Conservation (phyloP, 2,329 filamentous ascomycete genomes). For the Phialemonium atrogriseum region DNA sequence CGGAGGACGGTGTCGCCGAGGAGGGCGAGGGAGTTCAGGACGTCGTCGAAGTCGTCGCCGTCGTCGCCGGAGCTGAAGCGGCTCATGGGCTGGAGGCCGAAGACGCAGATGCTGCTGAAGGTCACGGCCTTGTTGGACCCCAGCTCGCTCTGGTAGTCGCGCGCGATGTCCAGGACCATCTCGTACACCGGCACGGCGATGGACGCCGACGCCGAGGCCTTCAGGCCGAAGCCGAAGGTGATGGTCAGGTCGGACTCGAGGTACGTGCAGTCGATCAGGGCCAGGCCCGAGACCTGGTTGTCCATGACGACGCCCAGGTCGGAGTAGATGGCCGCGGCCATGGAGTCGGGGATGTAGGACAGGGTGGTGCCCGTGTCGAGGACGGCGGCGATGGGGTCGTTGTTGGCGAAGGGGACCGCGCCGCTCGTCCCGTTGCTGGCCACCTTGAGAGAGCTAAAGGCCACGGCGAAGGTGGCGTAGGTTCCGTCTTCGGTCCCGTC, state of each 20-base stretch:
- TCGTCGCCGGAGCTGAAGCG: constrained; percentile 12
- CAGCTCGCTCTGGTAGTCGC: constrained; percentile 15
- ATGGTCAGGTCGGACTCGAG: constrained; percentile 21
- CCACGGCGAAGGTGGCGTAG: constrained; percentile 30
- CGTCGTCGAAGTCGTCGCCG: constrained; percentile 23
- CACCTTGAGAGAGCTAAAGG: constrained; percentile 26
- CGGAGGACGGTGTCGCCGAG: constrained; percentile 40
- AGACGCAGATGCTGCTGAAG: constrained; percentile 40
- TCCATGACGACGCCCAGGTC: constrained; percentile 31
- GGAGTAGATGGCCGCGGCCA: constrained; percentile 31
- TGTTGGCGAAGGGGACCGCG: constrained; percentile 8
- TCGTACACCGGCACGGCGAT: constrained; percentile 24
- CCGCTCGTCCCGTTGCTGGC: constrained; percentile 13
- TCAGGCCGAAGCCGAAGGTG: constrained; percentile 32
- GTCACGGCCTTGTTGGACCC: constrained; percentile 20
- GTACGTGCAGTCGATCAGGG: constrained; percentile 12
- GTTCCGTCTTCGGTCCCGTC: constrained; percentile 28
- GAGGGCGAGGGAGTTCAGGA: constrained; percentile 18
- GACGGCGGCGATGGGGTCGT: constrained; percentile 33
- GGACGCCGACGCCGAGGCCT: constrained; percentile 19
- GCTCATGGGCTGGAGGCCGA: constrained; percentile 38
- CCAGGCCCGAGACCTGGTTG: constrained; percentile 16
- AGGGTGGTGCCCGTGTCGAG: constrained; percentile 62
- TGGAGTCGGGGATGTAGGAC: constrained; percentile 48
- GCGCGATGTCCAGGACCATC: constrained; percentile 30